Base-by-base conservation (phyloP, 1,139 yeast species). In the Geotrichum histeridarum region DNA sequence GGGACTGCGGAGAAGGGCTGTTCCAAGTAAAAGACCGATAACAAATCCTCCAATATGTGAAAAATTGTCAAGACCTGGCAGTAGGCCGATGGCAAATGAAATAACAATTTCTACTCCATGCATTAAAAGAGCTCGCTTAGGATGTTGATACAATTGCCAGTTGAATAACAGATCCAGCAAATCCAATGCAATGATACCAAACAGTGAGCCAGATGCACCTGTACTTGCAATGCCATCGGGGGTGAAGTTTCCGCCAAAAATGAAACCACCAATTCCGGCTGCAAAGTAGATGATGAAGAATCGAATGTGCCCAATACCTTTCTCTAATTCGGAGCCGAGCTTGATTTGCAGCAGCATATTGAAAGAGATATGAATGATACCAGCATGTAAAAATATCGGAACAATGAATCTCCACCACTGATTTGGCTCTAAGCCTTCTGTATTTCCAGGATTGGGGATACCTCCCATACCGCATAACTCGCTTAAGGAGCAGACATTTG, bases 1-100 rank as follows among this genome's bases (percentile, higher is more conserved):
- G 2, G 93, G 93, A 59, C 82, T 84, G 46, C 81, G 75, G 37
- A 85, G 64, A n/a, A 84, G 61, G 0, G 78, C 69, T 0, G 82
- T 65, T 1, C 86, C 82, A 38, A 75, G 61, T 31, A 82, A 67
- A 1, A 82, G 50, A 0, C 93, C 93, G 70, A 82, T 71, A 30
- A 82, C 79, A 68, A 84, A 84, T 3, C 93, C 93, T 5, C 93
- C 93, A 60, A 85, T 78, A 66, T 85, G 93, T 54, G 87, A 79
- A 65, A 85, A 85, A 66, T 85, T 85, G 67, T 85, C 93, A 54
- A 85, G 68, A 0, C 93, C 93, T 0, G 93, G 93, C 17, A 85
- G 70, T 35, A 85, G 70, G 0, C 93, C 93, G 31, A 85, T 69
- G 1, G 79, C 86, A 54, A 85, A 76, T 41, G 85, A 78, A 4